A percentile compares a stretch with the other conserved stretches of the same genome.
phyloP scores from a whole-genome alignment of 1,284 basidiomycete species.

The Microbotryomycetes sp. region DNA sequence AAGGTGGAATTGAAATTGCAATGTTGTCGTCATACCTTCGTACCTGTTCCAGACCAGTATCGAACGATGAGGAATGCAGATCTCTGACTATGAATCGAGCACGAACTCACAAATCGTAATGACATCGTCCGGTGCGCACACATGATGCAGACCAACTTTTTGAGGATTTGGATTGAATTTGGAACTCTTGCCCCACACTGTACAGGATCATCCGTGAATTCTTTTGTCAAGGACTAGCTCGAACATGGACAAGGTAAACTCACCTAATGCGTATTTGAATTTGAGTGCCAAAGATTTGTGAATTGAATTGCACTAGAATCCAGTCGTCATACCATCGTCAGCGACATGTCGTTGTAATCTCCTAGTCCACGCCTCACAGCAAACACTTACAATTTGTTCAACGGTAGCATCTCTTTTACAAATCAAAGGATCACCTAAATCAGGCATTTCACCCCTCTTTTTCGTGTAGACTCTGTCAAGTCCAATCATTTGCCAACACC shows the following conservation, averaged over 20 bases:
- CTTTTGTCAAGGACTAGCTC: no score
- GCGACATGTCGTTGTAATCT: no score
- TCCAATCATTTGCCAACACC: constrained; percentile 65
- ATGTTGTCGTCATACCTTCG: no score
- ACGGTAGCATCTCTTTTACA: constrained; percentile 85
- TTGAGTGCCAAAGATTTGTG: constrained; percentile 70
- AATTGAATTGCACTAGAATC: constrained; percentile 65
- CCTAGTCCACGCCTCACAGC: no score
- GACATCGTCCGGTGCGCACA: constrained; percentile 89
- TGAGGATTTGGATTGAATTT: constrained; percentile 71
- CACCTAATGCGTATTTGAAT: constrained; percentile 45
- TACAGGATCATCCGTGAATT: no score
- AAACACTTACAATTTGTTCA: constrained; percentile 54
- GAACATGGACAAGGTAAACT: no score
- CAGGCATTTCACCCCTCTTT: constrained; percentile 82
- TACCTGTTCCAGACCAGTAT: no score
- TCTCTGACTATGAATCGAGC: no score
- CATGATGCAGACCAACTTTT: constrained; percentile 76
- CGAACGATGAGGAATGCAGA: no score
- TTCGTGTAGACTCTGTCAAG: constrained; percentile 68
- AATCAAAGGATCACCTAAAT: constrained; percentile 87
- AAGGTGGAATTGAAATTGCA: no score
- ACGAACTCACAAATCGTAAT: constrained; percentile 53
- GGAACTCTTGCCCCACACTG: constrained; percentile 33
- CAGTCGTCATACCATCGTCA: no score